Base-by-base conservation (phyloP, 169 alveolate species). In the Cyclospora cayetanensis region DNA sequence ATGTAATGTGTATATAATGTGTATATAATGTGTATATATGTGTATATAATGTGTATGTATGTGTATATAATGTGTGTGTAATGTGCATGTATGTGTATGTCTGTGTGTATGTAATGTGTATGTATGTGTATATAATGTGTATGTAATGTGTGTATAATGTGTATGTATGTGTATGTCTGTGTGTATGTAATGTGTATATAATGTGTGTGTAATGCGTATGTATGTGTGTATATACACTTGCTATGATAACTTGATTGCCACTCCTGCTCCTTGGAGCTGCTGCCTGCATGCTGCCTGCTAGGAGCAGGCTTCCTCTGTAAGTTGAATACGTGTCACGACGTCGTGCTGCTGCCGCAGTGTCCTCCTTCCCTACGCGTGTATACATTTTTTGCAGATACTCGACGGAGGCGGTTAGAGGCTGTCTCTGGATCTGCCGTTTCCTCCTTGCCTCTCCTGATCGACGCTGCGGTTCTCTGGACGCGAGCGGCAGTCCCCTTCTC, bases 381-480 rank as follows among this genome's bases (percentile, higher is more conserved):
- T 4, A 31, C 52, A 20, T 53, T 35, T n/a, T 52, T 25, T 20
- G 41, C 46, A 79, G 89, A 52, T 52, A 79, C 29, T 37, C 89
- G 89, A 9, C n/a, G n/a, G n/a, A 68, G 89, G 43, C 89, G 89
- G 18, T 60, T 79, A 1, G 74, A 79, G 72, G 89, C 89, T 79
- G 72, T 79, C 35, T 79, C 74, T 22, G 89, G 89, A 50, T 34
- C 52, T 50, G 37, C 89, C 18, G 11, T 79, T 50, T 79, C 89
- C 9, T 29, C 89, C 18, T 31, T 18, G 34, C 93, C 93, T 2
- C 29, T 89, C 39, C 29, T 89, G 29, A 34, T 89, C 41, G 93
- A 89, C 53, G 84, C 84, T 9, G 93, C 76, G 50, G 90, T 89
- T 55, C 50, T 74, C 29, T 89, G 93, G 93, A 72, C 89, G 72